Evolutionary conservation across 2,329 filamentous ascomycete species (phyloP).

Genomic region (Nemania sp.): DNA sequence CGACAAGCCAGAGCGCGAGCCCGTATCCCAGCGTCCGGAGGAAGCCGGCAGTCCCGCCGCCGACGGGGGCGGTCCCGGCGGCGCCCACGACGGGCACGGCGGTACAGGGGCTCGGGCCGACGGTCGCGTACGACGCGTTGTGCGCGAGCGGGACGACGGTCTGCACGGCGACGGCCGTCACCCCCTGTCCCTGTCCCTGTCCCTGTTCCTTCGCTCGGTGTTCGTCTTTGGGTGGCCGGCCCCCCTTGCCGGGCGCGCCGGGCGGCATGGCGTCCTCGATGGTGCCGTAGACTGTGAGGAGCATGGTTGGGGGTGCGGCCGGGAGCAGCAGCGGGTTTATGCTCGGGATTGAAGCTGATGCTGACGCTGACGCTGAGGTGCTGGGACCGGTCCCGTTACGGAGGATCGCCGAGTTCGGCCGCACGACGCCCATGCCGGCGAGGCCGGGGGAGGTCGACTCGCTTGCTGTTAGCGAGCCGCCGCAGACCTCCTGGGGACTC

Average conservation of each 20-base stretch:
- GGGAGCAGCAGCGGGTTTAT: conserved; percentile 35
- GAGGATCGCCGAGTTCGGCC: conserved; percentile 1
- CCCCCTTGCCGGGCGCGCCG: conserved; percentile 42
- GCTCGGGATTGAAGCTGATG: not conserved
- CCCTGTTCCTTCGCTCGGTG: conserved; percentile 1
- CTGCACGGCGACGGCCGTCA: conserved; percentile 27
- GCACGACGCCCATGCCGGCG: conserved; percentile 7
- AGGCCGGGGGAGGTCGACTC: conserved; percentile 1
- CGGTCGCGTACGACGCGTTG: not conserved
- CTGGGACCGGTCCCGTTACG: not conserved
- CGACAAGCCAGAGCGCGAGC: conserved; percentile 31
- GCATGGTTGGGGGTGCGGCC: conserved; percentile 36
- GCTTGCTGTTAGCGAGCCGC: conserved; percentile 41
- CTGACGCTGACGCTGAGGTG: not conserved
- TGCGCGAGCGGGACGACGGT: conserved; percentile 34
- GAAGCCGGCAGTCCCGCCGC: conserved; percentile 6
- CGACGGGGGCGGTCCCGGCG: not conserved
- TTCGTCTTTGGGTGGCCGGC: conserved; percentile 5
- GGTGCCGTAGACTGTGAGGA: conserved; percentile 52
- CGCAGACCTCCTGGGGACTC: conserved; percentile 47
- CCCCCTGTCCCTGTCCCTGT: too few relatives aligned
- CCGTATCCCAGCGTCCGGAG: conserved; percentile 26
- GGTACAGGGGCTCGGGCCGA: too few relatives aligned
- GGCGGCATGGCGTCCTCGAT: conserved; percentile 39
- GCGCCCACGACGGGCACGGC: conserved; percentile 17